Evolutionary conservation across 768 basidiomycete species (phyloP).

Genomic region (Pleurotus salmoneostramineus): DNA sequence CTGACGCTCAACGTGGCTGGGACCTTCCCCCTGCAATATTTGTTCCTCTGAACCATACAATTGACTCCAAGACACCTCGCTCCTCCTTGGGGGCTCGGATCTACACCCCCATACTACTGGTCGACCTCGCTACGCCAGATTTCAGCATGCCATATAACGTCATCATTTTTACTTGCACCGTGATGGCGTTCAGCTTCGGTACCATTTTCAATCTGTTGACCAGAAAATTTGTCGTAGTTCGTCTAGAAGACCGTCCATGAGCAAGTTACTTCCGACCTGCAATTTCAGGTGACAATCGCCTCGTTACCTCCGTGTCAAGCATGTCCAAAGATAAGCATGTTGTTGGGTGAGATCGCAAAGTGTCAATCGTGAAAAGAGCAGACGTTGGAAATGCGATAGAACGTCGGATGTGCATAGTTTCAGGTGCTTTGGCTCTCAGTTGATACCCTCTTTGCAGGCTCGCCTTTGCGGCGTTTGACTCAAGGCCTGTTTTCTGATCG

Average conservation of each 20-base stretch:
- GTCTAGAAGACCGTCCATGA: slow-evolving; percentile 16
- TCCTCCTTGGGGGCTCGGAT: slow-evolving; percentile 35
- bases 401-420: neutral
- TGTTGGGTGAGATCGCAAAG: neutral
- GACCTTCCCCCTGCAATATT: slow-evolving; percentile 87
- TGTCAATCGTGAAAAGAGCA: neutral
- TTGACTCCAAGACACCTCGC: slow-evolving; percentile 13
- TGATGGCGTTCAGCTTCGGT: slow-evolving; percentile 92
- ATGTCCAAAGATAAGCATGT: neutral
- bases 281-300: neutral
- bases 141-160: slow-evolving; percentile 99
- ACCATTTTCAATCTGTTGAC: slow-evolving; percentile 86
- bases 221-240: slow-evolving; percentile 67
- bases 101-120: slow-evolving; percentile 78
- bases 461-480: neutral
- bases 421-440: neutral
- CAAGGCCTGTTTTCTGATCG: neutral
- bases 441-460: neutral
- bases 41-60: slow-evolving; percentile 29
- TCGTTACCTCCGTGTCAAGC: neutral
- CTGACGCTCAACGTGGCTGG: slow-evolving; percentile 94
- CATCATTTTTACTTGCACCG: slow-evolving; percentile 91
- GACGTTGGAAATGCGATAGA: neutral
- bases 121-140: slow-evolving; percentile 96
- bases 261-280: neutral